Conservation (phyloP, 768 basidiomycete species). For the Collybia nuda region DNA sequence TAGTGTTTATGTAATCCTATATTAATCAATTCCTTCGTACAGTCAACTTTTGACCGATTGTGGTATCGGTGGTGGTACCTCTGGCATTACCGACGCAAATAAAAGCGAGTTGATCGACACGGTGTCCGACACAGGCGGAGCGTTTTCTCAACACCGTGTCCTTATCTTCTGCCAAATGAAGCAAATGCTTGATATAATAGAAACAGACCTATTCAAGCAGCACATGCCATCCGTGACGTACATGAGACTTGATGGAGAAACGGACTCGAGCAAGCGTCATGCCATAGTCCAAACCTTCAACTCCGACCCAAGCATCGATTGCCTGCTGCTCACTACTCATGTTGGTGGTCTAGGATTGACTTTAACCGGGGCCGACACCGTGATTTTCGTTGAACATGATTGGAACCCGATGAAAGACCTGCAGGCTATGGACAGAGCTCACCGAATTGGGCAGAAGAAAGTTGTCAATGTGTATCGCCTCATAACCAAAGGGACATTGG, state of each 20-base stretch:
- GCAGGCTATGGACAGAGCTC: conserved; percentile 99
- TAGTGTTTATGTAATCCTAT: neutral
- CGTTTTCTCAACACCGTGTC: conserved; percentile 95
- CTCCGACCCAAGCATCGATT: conserved; percentile 95
- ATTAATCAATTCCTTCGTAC: conserved; percentile 5
- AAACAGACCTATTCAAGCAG: conserved; percentile 86
- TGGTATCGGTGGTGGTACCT: conserved; percentile 72
- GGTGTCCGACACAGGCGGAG: conserved; percentile 48
- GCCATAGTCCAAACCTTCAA: conserved; percentile 99
- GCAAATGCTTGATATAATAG: conserved; percentile 98
- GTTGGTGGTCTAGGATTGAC: conserved; percentile 97
- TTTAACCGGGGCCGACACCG: conserved; percentile 96
- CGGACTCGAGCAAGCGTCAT: conserved; percentile 92
- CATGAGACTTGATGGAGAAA: conserved; percentile 95
- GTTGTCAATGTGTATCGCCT: conserved; percentile 98
- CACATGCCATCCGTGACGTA: conserved; percentile 97
- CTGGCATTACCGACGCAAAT: conserved; percentile 45
- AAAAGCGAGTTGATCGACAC: conserved; percentile 72
- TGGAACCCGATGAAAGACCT: conserved; percentile 99
- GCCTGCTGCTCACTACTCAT: conserved; percentile 91
- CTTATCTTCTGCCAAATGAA: conserved; percentile 99
- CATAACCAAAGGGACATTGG: conserved; percentile 94
- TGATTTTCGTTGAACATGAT: conserved; percentile 99
- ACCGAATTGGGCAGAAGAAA: conserved; percentile 97
- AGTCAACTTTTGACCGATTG: conserved; percentile 95